Percentiles rank a stretch among this genome's conserved stretches.
Conservation (phyloP, 176 grass and related monocot species). For the Secale cereale region DNA sequence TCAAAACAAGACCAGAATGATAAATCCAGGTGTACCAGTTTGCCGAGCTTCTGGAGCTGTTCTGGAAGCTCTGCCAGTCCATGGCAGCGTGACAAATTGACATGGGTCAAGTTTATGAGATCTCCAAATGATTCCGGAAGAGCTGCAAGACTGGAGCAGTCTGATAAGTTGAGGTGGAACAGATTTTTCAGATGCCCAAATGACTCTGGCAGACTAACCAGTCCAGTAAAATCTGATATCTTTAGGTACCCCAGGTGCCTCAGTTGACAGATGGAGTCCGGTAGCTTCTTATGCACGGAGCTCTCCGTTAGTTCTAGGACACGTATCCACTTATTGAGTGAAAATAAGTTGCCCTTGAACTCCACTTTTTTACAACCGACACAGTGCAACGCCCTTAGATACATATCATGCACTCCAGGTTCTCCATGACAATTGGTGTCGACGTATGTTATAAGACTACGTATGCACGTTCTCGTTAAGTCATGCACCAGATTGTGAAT, state of each 20-base stretch:
- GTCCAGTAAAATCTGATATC: too few relatives aligned
- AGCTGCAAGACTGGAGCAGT: background rate
- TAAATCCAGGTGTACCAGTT: background rate
- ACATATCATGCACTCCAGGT: fast-evolving
- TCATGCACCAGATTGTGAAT: background rate
- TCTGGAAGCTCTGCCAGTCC: fast-evolving
- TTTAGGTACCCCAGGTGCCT: background rate
- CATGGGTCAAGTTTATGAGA: fast-evolving
- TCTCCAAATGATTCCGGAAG: background rate
- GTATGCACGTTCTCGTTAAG: too few relatives aligned
- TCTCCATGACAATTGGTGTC: fast-evolving
- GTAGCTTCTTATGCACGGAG: too few relatives aligned
- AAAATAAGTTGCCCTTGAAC: background rate
- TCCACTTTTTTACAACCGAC: background rate
- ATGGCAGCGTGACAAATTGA: background rate
- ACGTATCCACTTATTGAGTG: background rate
- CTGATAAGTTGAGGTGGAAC: background rate
- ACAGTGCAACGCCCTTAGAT: background rate
- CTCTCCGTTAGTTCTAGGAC: too few relatives aligned
- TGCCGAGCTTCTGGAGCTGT: background rate
- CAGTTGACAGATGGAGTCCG: too few relatives aligned
- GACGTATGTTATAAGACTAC: too few relatives aligned
- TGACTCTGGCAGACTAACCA: too few relatives aligned
- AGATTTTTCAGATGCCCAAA: too few relatives aligned
- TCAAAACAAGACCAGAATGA: background rate